Conservation (phyloP, 2,329 filamentous ascomycete genomes). For the Epichloe scottii region DNA sequence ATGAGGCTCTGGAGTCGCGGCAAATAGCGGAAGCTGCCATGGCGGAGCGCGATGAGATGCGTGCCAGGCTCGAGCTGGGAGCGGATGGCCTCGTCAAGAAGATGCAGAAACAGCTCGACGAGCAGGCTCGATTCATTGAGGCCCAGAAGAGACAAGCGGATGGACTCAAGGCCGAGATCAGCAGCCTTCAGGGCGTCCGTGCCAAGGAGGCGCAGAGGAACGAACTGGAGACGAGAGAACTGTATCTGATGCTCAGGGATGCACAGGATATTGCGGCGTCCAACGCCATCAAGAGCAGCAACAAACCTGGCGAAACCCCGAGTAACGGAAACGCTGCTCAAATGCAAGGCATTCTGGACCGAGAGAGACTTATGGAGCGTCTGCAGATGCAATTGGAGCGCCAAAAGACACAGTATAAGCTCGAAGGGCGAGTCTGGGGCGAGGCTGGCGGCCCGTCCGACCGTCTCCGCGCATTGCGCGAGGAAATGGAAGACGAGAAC, state of each 20-base stretch:
- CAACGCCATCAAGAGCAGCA: slow-evolving; percentile 50
- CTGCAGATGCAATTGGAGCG: slow-evolving; percentile 91
- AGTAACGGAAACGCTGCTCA: slow-evolving; percentile 58
- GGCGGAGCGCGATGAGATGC: slow-evolving; percentile 93
- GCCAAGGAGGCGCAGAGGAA: slow-evolving; percentile 88
- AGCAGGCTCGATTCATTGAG: slow-evolving; percentile 82
- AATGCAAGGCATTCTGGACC: slow-evolving; percentile 87
- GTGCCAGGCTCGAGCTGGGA: slow-evolving; percentile 73
- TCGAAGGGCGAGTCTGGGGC: slow-evolving; percentile 86
- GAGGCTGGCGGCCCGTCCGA: slow-evolving; percentile 78
- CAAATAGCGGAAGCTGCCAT: slow-evolving; percentile 93
- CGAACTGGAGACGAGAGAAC: slow-evolving; percentile 87
- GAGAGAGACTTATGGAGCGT: slow-evolving; percentile 82
- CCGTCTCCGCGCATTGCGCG: slow-evolving; percentile 77
- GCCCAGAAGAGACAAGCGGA: slow-evolving; percentile 79
- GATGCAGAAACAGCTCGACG: slow-evolving; percentile 84
- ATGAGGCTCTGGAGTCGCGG: slow-evolving; percentile 80
- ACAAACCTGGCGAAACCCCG: slow-evolving; percentile 29
- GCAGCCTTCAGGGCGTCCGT: slow-evolving; percentile 71
- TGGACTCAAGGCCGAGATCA: slow-evolving; percentile 76
- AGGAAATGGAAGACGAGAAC: slow-evolving; percentile 71
- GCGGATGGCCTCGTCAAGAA: slow-evolving; percentile 90
- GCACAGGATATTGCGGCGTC: slow-evolving; percentile 92
- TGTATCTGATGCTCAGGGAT: slow-evolving; percentile 96
- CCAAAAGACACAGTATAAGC: slow-evolving; percentile 94